Evolutionary conservation across 805 yeast species (phyloP).

Genomic region (Yamadazyma olivae): DNA sequence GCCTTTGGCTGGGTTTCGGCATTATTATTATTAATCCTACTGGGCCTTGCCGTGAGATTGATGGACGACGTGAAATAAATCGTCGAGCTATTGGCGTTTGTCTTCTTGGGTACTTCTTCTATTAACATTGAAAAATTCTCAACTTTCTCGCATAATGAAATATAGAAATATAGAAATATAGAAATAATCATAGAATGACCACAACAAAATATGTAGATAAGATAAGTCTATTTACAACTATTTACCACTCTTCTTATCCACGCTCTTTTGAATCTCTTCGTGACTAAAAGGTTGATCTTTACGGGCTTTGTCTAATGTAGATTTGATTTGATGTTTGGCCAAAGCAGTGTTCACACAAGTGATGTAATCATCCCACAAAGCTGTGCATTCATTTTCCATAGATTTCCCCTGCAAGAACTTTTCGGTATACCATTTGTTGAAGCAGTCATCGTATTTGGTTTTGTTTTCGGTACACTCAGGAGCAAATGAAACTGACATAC

Average conservation of each 20-base stretch:
- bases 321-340: slow-evolving; percentile 71
- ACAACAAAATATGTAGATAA: no score
- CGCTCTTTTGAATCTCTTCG: slow-evolving; percentile 22
- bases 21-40: slow-evolving; percentile 4
- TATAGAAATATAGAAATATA: no score
- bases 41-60: slow-evolving; percentile 39
- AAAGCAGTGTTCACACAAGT: slow-evolving; percentile 77
- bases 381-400: slow-evolving; percentile 83
- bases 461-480: slow-evolving; percentile 93
- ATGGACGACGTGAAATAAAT: slow-evolving; percentile 40
- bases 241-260: slow-evolving; percentile 2
- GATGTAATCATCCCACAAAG: slow-evolving; percentile 82
- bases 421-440: slow-evolving; percentile 91
- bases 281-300: slow-evolving; percentile 76
- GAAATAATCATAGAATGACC: no score
- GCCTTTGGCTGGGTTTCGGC: slow-evolving; percentile 25
- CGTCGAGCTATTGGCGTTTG: slow-evolving; percentile 30
- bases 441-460: slow-evolving; percentile 85
- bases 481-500: slow-evolving; percentile 75
- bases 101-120: slow-evolving; percentile 39
- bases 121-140: no score
- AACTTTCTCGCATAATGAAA: no score
- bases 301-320: slow-evolving; percentile 84
- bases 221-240: no score
- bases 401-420: slow-evolving; percentile 58